Evolutionary conservation across 2,329 filamentous ascomycete genomes (phyloP).

Genomic region (Penicillium brasilianum): DNA sequence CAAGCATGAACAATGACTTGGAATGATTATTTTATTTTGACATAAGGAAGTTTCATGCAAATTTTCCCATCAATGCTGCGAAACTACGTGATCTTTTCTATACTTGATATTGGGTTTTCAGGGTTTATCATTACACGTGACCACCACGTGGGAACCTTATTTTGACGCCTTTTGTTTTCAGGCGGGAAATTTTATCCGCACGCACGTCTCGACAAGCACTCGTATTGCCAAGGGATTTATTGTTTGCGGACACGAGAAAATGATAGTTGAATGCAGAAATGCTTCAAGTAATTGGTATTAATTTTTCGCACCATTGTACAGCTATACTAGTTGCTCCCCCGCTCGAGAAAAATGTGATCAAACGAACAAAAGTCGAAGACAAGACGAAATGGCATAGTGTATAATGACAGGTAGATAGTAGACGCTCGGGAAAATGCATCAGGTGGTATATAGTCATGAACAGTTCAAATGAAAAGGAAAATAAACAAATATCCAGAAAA

Average conservation of each 20-base stretch:
- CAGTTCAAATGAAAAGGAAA: slow-evolving; percentile 8
- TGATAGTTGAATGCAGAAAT: background rate
- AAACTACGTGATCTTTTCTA: background rate
- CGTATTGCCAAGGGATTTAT: too few species aligned
- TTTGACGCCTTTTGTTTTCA: background rate
- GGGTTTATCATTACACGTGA: slow-evolving; percentile 3
- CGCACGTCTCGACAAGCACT: background rate
- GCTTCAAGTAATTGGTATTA: background rate
- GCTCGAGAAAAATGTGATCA: slow-evolving; percentile 13
- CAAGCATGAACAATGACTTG: too few species aligned
- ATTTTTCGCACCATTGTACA: slow-evolving; percentile 1
- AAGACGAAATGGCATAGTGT: slow-evolving; percentile 3
- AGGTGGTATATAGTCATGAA: slow-evolving; percentile 36
- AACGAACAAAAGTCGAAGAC: slow-evolving; percentile 4
- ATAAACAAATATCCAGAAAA: background rate
- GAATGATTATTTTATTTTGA: too few species aligned
- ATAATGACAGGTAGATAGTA: slow-evolving; percentile 15
- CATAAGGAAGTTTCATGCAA: too few species aligned
- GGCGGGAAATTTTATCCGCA: background rate
- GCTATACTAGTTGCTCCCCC: slow-evolving; percentile 10
- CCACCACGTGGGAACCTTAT: slow-evolving; percentile 1
- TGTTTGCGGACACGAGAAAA: background rate
- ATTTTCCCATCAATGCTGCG: background rate
- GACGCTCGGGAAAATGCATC: slow-evolving; percentile 36
- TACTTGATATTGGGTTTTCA: background rate